Evolutionary conservation across 2,329 filamentous ascomycete species (phyloP), one percentile per base, ranked within the genome.

Genomic region (Aspergillus bombycis): DNA sequence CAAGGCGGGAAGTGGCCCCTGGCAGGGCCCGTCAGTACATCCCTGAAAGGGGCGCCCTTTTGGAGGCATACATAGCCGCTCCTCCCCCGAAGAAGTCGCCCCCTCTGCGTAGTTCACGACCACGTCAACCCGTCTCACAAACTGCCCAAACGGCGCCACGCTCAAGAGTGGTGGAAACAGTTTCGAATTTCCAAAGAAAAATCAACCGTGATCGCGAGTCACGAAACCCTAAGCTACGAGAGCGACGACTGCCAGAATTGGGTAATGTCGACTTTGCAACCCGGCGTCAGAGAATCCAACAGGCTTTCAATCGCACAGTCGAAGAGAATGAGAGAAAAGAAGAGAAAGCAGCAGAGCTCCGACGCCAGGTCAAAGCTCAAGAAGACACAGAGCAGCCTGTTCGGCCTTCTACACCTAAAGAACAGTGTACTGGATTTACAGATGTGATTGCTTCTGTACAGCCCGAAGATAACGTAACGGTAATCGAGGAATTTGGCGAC

Each of bases 231-330:
- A 74, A 74, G 63, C 71, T 73, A 56, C 74, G 75, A 59, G 76
- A 74, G 64, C 79, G 79, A 66, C 81, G 79, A 67, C 81, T 86
- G 38, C 85, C 85, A n/a, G 85, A 88, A 71, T 71, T 94, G 63
- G 90, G 90, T 1, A 90, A 90, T 64, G 91, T 96, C 58, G 92
- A 97, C 77, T 95, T 96, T 74, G 92, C 91, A 64, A 91, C 92
- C 68, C 86, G 92, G 57, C 86, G 93, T 70, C 90, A 93, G 73
- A 88, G 89, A 65, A 96, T 96, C 71, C 90, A 94, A 70, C 87
- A 93, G 62, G 93, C 92, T 16, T 94, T 96, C 76, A 94, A 88
- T 70, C 92, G 91, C 74, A 92, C 91, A n/a, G 88, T 95, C 55
- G 86, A 90, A 66, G 90, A 92, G 72, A 90, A 82, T 70, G 73